Conservation (phyloP, 2,329 filamentous ascomycete species). For the Fusarium goolgardi region DNA sequence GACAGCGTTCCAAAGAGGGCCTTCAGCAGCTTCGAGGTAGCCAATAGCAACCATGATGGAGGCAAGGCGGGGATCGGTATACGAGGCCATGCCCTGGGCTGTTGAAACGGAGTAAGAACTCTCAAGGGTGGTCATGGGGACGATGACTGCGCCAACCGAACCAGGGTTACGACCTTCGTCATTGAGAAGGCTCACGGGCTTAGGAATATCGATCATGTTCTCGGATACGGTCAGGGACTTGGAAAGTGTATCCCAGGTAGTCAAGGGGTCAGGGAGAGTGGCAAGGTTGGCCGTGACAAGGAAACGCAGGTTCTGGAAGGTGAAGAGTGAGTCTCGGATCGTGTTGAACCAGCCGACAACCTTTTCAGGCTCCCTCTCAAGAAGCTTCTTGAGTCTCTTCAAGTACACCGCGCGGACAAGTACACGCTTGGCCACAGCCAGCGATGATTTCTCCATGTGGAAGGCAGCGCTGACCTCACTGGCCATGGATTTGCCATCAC, state of each 20-base stretch:
- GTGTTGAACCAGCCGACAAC: slow-evolving; percentile 83
- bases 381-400: slow-evolving; percentile 82
- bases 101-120: slow-evolving; percentile 88
- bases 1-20: slow-evolving; percentile 92
- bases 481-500: slow-evolving; percentile 78
- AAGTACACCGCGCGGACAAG: slow-evolving; percentile 90
- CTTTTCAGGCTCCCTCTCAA: slow-evolving; percentile 78
- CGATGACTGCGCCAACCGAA: slow-evolving; percentile 76
- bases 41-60: slow-evolving; percentile 88
- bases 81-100: slow-evolving; percentile 78
- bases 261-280: slow-evolving; percentile 79
- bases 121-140: slow-evolving; percentile 93
- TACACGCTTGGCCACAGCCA: slow-evolving; percentile 80
- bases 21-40: slow-evolving; percentile 93
- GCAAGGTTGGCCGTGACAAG: slow-evolving; percentile 84
- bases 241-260: slow-evolving; percentile 75
- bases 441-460: slow-evolving; percentile 80
- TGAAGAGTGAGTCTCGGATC: slow-evolving; percentile 80
- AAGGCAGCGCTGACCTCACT: slow-evolving; percentile 78
- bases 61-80: slow-evolving; percentile 80
- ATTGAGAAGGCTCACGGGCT: slow-evolving; percentile 77
- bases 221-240: slow-evolving; percentile 53
- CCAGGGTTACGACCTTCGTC: slow-evolving; percentile 80
- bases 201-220: slow-evolving; percentile 76
- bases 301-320: slow-evolving; percentile 85